Evolutionary conservation across 1,284 basidiomycete species (phyloP).

Genomic region (Puccinia coronata): DNA sequence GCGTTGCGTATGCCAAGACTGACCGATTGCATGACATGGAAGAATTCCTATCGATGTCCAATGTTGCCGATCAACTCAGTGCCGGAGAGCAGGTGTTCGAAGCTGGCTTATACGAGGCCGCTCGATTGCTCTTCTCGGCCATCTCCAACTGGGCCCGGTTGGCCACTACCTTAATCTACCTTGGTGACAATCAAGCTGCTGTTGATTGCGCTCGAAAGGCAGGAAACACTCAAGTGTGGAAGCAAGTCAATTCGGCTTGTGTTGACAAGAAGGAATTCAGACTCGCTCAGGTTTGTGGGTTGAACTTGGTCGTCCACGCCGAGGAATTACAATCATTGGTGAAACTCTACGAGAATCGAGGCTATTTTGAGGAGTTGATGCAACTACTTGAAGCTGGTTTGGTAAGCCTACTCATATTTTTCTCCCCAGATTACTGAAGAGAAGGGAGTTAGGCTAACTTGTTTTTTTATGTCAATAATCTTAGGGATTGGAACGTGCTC

Average conservation of each 20-base stretch:
- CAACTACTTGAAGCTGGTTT: conserved; percentile 88
- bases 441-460: neutral
- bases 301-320: conserved; percentile 91
- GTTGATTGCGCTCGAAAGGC: conserved; percentile 98
- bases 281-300: conserved; percentile 95
- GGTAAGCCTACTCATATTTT: conserved; percentile 62
- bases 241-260: conserved; percentile 98
- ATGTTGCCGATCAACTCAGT: conserved; percentile 79
- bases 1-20: conserved; percentile 95
- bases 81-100: conserved; percentile 97
- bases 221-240: conserved; percentile 99
- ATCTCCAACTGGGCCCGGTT: conserved; percentile 98
- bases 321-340: conserved; percentile 85
- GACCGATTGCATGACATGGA: conserved; percentile 98
- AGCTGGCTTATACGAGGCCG: conserved; percentile 95
- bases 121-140: conserved; percentile 90
- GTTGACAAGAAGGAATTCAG: conserved; percentile 97
- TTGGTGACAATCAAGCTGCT: conserved; percentile 95
- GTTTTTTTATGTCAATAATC: neutral
- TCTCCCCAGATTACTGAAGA: neutral
- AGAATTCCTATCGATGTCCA: conserved; percentile 98
- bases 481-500: conserved; percentile 76
- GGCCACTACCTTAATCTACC: conserved; percentile 96
- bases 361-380: conserved; percentile 93
- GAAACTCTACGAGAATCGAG: conserved; percentile 82